Base-by-base conservation (phyloP, 768 basidiomycete genomes). In the Tricholoma terreum region DNA sequence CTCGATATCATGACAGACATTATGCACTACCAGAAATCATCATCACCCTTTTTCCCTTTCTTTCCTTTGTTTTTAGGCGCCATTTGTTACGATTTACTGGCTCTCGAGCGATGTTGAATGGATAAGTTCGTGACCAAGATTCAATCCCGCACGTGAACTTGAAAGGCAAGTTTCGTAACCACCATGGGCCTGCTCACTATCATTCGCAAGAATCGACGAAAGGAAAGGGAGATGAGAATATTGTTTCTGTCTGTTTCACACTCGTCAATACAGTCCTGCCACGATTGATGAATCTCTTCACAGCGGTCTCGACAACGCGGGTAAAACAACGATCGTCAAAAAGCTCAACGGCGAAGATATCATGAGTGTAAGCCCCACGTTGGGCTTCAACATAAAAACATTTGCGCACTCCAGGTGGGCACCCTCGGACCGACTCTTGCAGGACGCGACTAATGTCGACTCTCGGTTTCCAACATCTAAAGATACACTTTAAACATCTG, bases 301-400 rank as follows among this genome's bases (percentile, higher is more conserved):
- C 68, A 98, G 96, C 43, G 96, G 97, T 8, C 84, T 99, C 14
- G 97, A 98, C 71, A 98, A 99, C 68, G 97, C 96, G 1, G 97
- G 97, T 53, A 98, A 99, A 79, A 98, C 97, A 1, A 99, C 96
- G 2, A 97, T 98, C 62, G 73, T 98, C 57, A 98, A 98, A 78
- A 92, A 91, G 71, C 80, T 98, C 60, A 95, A 91, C 60, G 89
- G 86, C 19, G 96, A 98, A 73, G 91, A 96, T 72, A 93, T 96
- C 63, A 80, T 80, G 65, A 82, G 80, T 52, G 86, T 98, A 55
- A 92, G 89, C 66, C 97, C 97, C 1, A 98, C 97, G 9, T 77
- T 99, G 12, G 97, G 97, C 10, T 99, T 99, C 81, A 97, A 98
- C 71, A 99, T 98, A 80, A 96, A 95, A 79, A 97, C 96, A 6